Base-by-base conservation (phyloP, 129 eudicot species). In the Heracleum sosnowskyi region DNA sequence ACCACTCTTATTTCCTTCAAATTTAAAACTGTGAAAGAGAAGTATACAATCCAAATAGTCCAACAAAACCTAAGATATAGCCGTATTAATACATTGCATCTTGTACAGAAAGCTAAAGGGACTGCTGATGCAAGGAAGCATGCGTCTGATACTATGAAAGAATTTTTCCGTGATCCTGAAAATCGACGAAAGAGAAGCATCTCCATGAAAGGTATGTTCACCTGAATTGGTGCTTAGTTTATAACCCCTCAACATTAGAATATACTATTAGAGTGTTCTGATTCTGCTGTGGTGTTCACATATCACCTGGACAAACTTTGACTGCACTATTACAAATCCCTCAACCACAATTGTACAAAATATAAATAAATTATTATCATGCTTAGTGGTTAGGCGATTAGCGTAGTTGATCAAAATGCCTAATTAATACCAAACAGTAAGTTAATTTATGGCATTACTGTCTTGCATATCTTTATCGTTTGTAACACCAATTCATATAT, bases 121-220 rank as follows among this genome's bases (percentile, higher is more conserved):
- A 87, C 93, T 63, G 78, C 82, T 73, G 97, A 87, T 35, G 96
- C 97, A 60, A 89, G 99, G 84, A 96, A 85, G 78, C 97, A 46
- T 15, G 92, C 97, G 79, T 96, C 99, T 24, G 97, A 96, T 79
- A 60, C 97, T 74, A 86, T 92, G 97, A 96, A 86, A 82, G 83
- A 84, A 34, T 96, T 83, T 85, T 96, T 96, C 39, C 82, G 89
- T 57, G 88, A 96, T 89, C 99, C 99, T 44, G 97, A 89, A 74
- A 92, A 96, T 57, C 97, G 97, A 12, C 97, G 81, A 47, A 90
- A 70, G 83, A 87, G 97, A 90, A 96, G 97, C 84, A 78, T 92
- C 60, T 69, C 97, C 76, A 96, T 96, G 99, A 89, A 82, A 87
- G 97, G 99, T 94, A 75, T 15, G 11, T 77, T 71, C 13, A 7